phyloP scores from a whole-genome alignment of 805 yeast genomes.

The Lipomyces chichibuensis region DNA sequence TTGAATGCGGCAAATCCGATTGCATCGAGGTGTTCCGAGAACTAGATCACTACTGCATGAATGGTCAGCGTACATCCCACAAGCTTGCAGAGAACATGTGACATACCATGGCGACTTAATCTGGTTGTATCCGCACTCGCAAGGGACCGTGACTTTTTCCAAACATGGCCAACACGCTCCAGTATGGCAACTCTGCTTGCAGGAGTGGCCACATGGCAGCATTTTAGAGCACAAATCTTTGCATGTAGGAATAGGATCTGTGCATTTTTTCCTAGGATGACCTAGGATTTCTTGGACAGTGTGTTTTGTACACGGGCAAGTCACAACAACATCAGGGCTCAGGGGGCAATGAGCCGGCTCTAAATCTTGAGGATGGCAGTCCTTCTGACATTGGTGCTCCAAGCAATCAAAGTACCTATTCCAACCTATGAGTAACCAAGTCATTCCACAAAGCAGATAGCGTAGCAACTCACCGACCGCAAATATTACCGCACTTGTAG shows the following conservation, averaged over 20 bases:
- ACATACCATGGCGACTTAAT: slow-evolving; percentile 31
- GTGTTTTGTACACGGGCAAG: slow-evolving; percentile 82
- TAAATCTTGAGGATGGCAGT: slow-evolving; percentile 59
- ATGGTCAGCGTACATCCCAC: not conserved
- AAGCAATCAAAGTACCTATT: slow-evolving; percentile 60
- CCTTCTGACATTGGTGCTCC: slow-evolving; percentile 54
- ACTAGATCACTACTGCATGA: slow-evolving; percentile 14
- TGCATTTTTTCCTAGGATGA: slow-evolving; percentile 57
- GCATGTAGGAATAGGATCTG: slow-evolving; percentile 82
- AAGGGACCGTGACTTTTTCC: slow-evolving; percentile 54
- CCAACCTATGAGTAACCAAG: not conserved
- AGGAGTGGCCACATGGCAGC: slow-evolving; percentile 71
- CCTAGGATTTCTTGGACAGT: slow-evolving; percentile 48
- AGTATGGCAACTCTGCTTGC: slow-evolving; percentile 71
- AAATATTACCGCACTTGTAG: slow-evolving; percentile 52
- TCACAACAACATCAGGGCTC: slow-evolving; percentile 60
- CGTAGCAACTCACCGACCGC: slow-evolving; percentile 41
- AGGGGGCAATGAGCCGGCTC: slow-evolving; percentile 57
- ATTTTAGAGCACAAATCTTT: slow-evolving; percentile 62
- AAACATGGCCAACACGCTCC: slow-evolving; percentile 77
- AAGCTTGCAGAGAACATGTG: not conserved
- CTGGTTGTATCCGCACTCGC: slow-evolving; percentile 60
- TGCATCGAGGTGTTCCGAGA: slow-evolving; percentile 58
- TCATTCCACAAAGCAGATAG: slow-evolving; percentile 31
- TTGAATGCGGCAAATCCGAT: slow-evolving; percentile 69